Evolutionary conservation across 208 protist genomes (phyloP).

Genomic region (Leishmania braziliensis): DNA sequence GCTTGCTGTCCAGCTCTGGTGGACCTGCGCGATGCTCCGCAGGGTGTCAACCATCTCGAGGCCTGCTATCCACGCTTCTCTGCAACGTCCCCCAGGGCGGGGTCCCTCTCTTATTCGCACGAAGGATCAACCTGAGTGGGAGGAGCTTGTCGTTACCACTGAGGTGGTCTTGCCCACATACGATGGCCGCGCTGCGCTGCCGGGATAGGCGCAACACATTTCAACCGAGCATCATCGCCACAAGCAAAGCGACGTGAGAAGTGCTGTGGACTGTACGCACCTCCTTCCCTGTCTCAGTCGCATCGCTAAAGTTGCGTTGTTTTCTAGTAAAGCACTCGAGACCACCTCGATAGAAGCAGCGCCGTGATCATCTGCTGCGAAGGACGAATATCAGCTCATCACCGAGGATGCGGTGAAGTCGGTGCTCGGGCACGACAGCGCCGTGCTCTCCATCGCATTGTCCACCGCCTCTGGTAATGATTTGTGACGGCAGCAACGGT

Average conservation of each 20-base stretch:
- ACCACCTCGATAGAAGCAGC: background rate
- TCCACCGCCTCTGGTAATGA: constrained; percentile 13
- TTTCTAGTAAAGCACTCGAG: background rate
- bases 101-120: background rate
- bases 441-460: constrained; percentile 37
- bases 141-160: constrained; percentile 1
- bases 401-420: constrained; percentile 16
- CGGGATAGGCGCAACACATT: background rate
- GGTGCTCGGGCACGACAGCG: constrained; percentile 31
- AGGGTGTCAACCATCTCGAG: constrained; percentile 19
- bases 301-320: background rate
- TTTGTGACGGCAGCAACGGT: background rate
- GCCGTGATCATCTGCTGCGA: background rate
- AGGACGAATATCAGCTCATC: constrained; percentile 7
- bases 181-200: constrained; percentile 9
- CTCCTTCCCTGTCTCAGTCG: constrained; percentile 14
- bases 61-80: background rate
- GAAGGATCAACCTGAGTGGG: constrained; percentile 15
- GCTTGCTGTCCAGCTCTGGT: constrained; percentile 16
- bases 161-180: background rate
- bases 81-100: background rate
- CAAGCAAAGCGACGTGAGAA: background rate
- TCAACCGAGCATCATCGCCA: background rate
- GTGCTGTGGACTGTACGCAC: background rate
- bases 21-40: constrained; percentile 10